Base-by-base conservation (phyloP, 1,284 basidiomycete genomes). In the Cutaneotrichosporon sp. region DNA sequence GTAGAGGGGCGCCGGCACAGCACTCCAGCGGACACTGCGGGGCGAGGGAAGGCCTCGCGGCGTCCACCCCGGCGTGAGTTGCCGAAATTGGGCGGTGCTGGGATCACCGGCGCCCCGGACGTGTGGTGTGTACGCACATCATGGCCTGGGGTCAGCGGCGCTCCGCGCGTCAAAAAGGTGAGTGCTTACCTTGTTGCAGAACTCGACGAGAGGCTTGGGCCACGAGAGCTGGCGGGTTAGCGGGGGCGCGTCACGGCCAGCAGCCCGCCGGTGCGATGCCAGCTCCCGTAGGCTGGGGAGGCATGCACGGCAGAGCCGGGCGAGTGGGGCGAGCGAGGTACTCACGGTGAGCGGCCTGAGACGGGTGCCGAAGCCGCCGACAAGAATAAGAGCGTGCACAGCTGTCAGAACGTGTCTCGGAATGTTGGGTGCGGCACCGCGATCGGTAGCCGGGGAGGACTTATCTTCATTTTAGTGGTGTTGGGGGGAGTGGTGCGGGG, bases 201-300 rank as follows among this genome's bases (percentile, higher is more conserved):
- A 83, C 74, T 82, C 81, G 63, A 84, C 82, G 57, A 84, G 72
- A 18, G 83, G 83, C 73, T 84, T 84, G 60, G 83, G 83, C 70
- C 76, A 78, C 67, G 76, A 77, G 29, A 78, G 69, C 76, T 78
- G 58, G 18, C 14, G 43, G 20, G 47, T 20, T 34, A 20, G 25
- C 18, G 25, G 43, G 45, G 10, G 45, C 24, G 45, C 36, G 20
- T 8, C 24, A 46, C 22, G 45, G 4, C 24, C n/a, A n/a, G 18
- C 38, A 42, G 38, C 18, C 38, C 18, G 38, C 38, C 18, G 38
- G 18, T 29, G 34, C 49, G 56, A 57, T 49, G 56, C 43, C 24
- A 3, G 14, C 16, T 27, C 34, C 6, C 42, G 33, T 20, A n/a
- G 11, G 55, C 27, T n/a, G 24, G 9, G 18, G 29, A 34, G 38